phyloP scores from a whole-genome alignment of 176 grass and related monocot genomes.

The Aegilops tauschii region DNA sequence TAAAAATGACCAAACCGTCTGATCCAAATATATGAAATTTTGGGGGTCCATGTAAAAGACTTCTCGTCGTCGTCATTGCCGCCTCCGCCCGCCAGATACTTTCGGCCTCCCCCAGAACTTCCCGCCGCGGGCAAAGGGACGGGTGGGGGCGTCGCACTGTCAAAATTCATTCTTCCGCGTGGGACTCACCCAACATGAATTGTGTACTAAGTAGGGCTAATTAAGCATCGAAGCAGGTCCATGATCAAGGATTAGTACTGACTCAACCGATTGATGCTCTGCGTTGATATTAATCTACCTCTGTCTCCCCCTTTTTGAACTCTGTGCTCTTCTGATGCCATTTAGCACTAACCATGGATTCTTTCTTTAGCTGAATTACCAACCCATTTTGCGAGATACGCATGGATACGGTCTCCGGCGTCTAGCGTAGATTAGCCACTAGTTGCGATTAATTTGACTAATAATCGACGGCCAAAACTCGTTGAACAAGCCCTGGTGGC shows the following conservation, averaged over 20 bases:
- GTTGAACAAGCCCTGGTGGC: background rate
- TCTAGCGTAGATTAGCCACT: conserved; percentile 14
- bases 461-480: background rate
- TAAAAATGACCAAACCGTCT: too few species aligned
- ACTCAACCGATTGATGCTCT: background rate
- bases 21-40: too few species aligned
- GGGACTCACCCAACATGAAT: background rate
- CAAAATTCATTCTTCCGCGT: background rate
- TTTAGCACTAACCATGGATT: background rate
- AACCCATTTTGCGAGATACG: background rate
- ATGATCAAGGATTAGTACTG: background rate
- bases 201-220: background rate
- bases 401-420: conserved; percentile 3
- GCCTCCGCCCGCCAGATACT: background rate
- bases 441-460: conserved; percentile 15
- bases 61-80: background rate
- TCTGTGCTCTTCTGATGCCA: conserved; percentile 1
- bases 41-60: too few species aligned
- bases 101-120: background rate
- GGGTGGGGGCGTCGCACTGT: background rate
- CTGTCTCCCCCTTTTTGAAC: background rate
- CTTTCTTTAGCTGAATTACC: background rate
- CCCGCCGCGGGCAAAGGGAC: background rate
- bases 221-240: background rate
- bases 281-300: conserved; percentile 35